Percentiles rank a stretch among this genome's conserved stretches.
These are phyloP conservation scores for Dactylellina haptotyla DNA, from an alignment of 2,329 filamentous ascomycete species.

Conservation along the genomic window DNA sequence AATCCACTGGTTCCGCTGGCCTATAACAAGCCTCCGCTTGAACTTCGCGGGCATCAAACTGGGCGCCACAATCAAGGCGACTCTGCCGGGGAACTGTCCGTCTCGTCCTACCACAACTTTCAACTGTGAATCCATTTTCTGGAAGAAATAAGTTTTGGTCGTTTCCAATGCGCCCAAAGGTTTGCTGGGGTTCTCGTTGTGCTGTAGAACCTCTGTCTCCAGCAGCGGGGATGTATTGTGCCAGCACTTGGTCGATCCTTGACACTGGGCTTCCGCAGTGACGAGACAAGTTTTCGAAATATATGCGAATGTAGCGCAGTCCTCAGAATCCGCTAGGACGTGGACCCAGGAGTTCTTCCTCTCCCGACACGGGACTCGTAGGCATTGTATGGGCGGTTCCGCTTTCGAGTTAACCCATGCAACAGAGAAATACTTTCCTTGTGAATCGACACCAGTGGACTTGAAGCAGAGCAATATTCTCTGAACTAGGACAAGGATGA, in stretches of 20 bases:
- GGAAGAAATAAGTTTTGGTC: slow-evolving; percentile 19
- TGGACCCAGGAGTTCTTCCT: slow-evolving; percentile 29
- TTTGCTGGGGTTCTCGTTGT: slow-evolving; percentile 17
- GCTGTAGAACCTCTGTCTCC: slow-evolving; percentile 18
- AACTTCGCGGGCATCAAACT: slow-evolving; percentile 11
- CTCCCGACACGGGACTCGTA: slow-evolving; percentile 10
- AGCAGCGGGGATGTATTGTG: slow-evolving; percentile 18
- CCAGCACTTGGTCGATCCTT: slow-evolving; percentile 10
- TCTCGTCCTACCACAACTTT: slow-evolving; percentile 4
- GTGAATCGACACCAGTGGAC: slow-evolving; percentile 13
- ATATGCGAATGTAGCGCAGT: slow-evolving; percentile 36
- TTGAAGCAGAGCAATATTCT: background rate
- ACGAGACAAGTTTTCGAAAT: slow-evolving; percentile 19
- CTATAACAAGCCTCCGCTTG: background rate
- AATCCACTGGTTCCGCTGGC: background rate
- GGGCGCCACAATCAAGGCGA: background rate
- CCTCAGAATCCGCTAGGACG: slow-evolving; percentile 25
- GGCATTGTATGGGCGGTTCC: background rate
- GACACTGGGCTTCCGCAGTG: slow-evolving; percentile 5
- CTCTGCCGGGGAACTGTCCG: background rate
- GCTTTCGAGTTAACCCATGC: slow-evolving; percentile 5
- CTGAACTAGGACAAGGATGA: background rate
- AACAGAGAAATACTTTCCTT: slow-evolving; percentile 19
- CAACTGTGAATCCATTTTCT: slow-evolving; percentile 21
- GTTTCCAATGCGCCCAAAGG: slow-evolving; percentile 4